Percentiles rank a stretch among this genome's conserved stretches.
These are phyloP conservation scores for Chlorella sp. DNA, from an alignment of 139 green algal genomes.

Conservation along the genomic window DNA sequence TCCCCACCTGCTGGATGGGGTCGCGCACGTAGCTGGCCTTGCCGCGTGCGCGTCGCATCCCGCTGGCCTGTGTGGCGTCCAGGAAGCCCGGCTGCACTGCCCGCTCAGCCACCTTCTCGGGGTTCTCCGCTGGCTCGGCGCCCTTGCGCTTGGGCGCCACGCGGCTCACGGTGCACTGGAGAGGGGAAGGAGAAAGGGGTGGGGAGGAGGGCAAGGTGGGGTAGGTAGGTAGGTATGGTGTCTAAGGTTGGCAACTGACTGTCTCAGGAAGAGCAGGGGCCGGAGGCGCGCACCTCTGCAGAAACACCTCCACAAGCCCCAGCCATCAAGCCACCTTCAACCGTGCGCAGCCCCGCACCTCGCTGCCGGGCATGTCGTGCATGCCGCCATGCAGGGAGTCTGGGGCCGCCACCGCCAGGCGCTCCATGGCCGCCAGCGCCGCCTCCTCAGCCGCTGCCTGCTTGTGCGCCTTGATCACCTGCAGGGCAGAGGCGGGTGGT, in stretches of 20 bases:
- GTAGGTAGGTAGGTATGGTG: too few relatives aligned
- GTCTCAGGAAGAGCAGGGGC: too few relatives aligned
- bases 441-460: not conserved
- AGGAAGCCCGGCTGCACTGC: not conserved
- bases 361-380: constrained; percentile 1
- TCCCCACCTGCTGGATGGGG: not conserved
- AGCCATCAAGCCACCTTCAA: not conserved
- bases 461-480: not conserved
- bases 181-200: not conserved
- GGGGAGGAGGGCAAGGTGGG: too few relatives aligned
- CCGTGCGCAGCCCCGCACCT: not conserved
- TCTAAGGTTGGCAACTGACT: too few relatives aligned
- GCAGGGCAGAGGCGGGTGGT: not conserved
- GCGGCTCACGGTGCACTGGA: constrained; percentile 5
- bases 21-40: constrained; percentile 20
- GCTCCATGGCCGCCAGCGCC: not conserved
- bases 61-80: not conserved
- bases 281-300: too few relatives aligned
- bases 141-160: not conserved
- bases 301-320: too few relatives aligned
- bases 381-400: constrained; percentile 19
- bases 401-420: not conserved
- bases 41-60: not conserved
- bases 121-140: not conserved
- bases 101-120: not conserved